Conservation (phyloP, 1,284 basidiomycete species). For the Somion occarium region DNA sequence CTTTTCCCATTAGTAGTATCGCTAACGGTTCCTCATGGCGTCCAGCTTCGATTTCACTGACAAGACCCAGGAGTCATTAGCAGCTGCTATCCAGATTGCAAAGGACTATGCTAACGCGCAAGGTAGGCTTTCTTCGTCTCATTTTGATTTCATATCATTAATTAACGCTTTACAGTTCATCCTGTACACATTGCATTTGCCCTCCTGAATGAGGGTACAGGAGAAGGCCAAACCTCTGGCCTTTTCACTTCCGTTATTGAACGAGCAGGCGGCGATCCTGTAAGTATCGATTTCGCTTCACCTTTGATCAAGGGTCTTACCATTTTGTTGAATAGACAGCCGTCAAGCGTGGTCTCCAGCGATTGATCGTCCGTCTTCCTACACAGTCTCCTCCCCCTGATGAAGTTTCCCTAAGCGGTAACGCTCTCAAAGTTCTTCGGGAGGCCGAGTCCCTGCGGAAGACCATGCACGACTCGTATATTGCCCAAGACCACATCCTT, state of each 20-base stretch:
- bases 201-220: slow-evolving; percentile 57
- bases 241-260: slow-evolving; percentile 74
- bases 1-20: too few relatives aligned
- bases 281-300: too few relatives aligned
- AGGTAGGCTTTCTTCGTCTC: slow-evolving; percentile 34
- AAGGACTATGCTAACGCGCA: slow-evolving; percentile 81
- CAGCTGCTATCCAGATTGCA: slow-evolving; percentile 72
- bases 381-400: slow-evolving; percentile 84
- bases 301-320: too few relatives aligned
- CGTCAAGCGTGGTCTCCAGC: slow-evolving; percentile 63
- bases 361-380: slow-evolving; percentile 72
- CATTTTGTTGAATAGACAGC: too few relatives aligned
- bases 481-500: slow-evolving; percentile 82
- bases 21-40: slow-evolving; percentile 37
- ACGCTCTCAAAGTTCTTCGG: slow-evolving; percentile 65
- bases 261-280: slow-evolving; percentile 74
- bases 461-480: slow-evolving; percentile 89
- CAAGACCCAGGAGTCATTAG: slow-evolving; percentile 63
- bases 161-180: slow-evolving; percentile 47
- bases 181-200: slow-evolving; percentile 77
- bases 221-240: slow-evolving; percentile 31
- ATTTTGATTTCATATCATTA: background rate
- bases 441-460: slow-evolving; percentile 82
- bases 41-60: slow-evolving; percentile 76
- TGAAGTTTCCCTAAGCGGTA: slow-evolving; percentile 63